Evolutionary conservation across 2,329 filamentous ascomycete species (phyloP), one percentile per base, ranked within the genome.

Genomic region (Trichoderma sp.): DNA sequence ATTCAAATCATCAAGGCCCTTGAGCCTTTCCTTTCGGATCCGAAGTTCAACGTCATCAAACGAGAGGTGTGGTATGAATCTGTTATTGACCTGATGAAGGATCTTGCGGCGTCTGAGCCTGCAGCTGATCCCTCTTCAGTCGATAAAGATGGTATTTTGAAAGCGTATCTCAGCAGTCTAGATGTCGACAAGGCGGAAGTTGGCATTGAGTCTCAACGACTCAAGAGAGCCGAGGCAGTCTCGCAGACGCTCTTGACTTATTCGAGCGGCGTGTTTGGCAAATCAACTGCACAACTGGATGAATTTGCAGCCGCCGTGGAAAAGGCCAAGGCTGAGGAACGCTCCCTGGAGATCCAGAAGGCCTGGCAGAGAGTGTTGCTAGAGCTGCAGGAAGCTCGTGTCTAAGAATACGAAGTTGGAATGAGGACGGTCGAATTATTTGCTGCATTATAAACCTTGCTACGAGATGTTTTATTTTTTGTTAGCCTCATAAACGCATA

Each of bases 11-110:
- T 82, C 35, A 74, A 75, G 2, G 77, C 75, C 0, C 75, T 88
- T 63, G 77, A 74, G 69, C 82, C 79, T 16, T 85, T 81, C 59
- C 75, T 87, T 0, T 70, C 73, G 3, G 79, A 76, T 66, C 56
- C 76, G 0, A 78, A 79, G 49, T 84, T 84, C 55, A 79, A 77
- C 10, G 73, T 75, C 0, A 81, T 87, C 68, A 82, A 85, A 56
- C 80, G 84, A 21, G 82, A 84, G 49, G 79, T 83, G 1, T 88
- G 87, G 84, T 89, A 88, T 73, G 80, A 80, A 31, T 81, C 82
- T 43, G 82, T 83, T 0, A 73, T 73, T 16, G 85, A 87, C 14
- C 68, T 88, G 16, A 79, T 88, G 75, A 76, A 80, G 4, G 80
- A 83, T 2, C 82, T 82, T 0, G 71, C 74, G 13, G 73, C 76